Evolutionary conservation across 1,284 basidiomycete genomes (phyloP), one percentile per base, ranked within the genome.

Genomic region (Pascua guehoae): DNA sequence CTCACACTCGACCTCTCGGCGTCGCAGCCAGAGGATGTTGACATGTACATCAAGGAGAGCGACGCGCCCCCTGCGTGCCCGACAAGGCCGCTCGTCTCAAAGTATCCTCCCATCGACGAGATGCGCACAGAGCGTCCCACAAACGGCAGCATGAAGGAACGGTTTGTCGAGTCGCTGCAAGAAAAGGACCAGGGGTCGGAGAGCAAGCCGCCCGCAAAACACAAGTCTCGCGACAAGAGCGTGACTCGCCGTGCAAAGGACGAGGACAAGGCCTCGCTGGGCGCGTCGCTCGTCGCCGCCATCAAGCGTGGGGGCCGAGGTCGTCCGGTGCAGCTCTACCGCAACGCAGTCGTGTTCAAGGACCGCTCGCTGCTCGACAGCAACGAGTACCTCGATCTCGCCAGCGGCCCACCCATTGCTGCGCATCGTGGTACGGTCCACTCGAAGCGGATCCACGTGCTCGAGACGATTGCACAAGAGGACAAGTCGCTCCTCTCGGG

Each of bases 1-100:
- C 70, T 81, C 8, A 58, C 69, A 4, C 73, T 81, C 15, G 77
- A 79, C 49, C 66, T 81, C n/a, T 72, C 70, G n/a, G 73, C 80
- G 0, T 78, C 78, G 15, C 78, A 81, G 54, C 76, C 79, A 0
- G 80, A 81, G 56, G 80, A 81, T 58, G 67, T 81, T n/a, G 72
- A 72, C 45, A 66, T 81, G n/a, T 80, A 75, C 62, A 68, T 80
- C 55, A 78, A 70, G 59, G 51, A 58, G 4, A 59, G 66, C 45
- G 76, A 77, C 49, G 64, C 61, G 2, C 62, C 67, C 5, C 36
- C 46, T 11, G 37, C 50, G 8, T 50, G n/a, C 55, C 41, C 38
- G 47, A 42, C 39, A 16, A 17, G 32, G 11, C 49, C 41, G 10
- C 41, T 43, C 41, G 17, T 42, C 36, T 37, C 53, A 14, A 52